Evolutionary conservation across 495 filamentous ascomycete genomes (phyloP), one percentile per base, ranked within the genome.

Genomic region (Penicillium egyptiacum): DNA sequence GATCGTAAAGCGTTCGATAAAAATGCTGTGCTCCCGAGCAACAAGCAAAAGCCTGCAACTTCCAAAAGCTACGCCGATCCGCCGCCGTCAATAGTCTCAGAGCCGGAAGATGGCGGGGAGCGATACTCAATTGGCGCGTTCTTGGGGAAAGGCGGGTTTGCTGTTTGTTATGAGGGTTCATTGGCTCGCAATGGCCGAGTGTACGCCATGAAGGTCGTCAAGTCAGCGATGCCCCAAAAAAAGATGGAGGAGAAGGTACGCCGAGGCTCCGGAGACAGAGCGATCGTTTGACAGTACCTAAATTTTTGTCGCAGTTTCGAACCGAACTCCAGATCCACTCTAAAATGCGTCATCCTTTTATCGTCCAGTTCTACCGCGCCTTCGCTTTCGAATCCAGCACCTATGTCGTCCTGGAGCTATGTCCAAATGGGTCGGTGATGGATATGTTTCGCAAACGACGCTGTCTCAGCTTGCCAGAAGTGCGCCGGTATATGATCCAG

Each of bases 261-360:
- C 42, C 17, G 30, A 47, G 11, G 8, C 14, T 25, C 0, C 5
- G 20, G 14, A 26, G 28, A 23, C 11, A 10, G 35, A 30, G 10
- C 14, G 20, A 31, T 1, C 20, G 14, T 25, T 12, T 53, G 20
- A 19, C 44, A 55, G 33, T 23, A 54, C 44, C 73, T 83, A 60
- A 84, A 67, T 3, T 5, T 35, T 53, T 56, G 59, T 48, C 54
- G 22, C 54, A 97, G 92, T 99, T 99, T 73, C 90, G 94, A 73
- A 96, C 92, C 4, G 95, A 99, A 68, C 82, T 99, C 1, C 92
- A 97, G 70, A 96, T 99, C 44, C 95, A 99, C 70, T 96, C 92
- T 17, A 98, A 96, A 69, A 92, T 99, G 87, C 84, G 85, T 35
- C 93, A 99, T 62, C 86, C 87, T 11, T 92, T 96, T 65, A 93